These are phyloP conservation scores for Nemania sp. DNA, from an alignment of 2,329 filamentous ascomycete genomes.

Conservation along the genomic window DNA sequence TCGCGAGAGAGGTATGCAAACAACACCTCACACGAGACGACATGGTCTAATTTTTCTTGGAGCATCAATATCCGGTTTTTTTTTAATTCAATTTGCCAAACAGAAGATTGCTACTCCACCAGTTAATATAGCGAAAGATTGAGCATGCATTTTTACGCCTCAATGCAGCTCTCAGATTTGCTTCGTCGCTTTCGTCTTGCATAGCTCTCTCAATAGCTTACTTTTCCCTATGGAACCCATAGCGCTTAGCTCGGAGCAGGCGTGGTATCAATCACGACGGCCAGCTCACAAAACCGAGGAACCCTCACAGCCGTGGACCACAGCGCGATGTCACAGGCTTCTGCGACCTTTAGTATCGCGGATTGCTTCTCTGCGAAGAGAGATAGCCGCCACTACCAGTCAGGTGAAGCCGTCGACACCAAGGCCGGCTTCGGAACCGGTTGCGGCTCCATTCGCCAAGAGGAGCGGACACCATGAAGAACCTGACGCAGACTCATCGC, in stretches of 20 bases:
- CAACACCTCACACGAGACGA: neutral
- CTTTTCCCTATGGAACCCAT: conserved; percentile 16
- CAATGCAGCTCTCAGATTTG: conserved; percentile 8
- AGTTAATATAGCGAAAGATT: neutral
- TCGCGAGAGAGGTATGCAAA: neutral
- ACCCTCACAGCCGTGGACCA: conserved; percentile 44
- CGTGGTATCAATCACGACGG: conserved; percentile 30
- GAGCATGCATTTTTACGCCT: conserved; percentile 4
- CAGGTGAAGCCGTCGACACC: conserved; percentile 1
- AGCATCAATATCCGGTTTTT: neutral
- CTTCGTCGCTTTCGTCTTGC: neutral
- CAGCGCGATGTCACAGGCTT: conserved; percentile 49
- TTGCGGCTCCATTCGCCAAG: neutral
- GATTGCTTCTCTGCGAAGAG: conserved; percentile 47
- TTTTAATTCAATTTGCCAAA: neutral
- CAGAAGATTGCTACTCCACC: neutral
- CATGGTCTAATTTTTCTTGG: conserved; percentile 11
- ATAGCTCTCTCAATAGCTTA: conserved; percentile 4
- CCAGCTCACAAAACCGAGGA: conserved; percentile 27
- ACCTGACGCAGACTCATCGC: conserved; percentile 28
- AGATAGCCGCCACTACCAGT: conserved; percentile 22
- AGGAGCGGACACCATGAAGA: conserved; percentile 6
- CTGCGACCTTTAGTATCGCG: conserved; percentile 49
- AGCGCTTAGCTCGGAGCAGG: conserved; percentile 26
- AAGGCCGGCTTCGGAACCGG: conserved; percentile 5